phyloP scores from a whole-genome alignment of 306 rosid genomes.

The Canavalia gladiata region DNA sequence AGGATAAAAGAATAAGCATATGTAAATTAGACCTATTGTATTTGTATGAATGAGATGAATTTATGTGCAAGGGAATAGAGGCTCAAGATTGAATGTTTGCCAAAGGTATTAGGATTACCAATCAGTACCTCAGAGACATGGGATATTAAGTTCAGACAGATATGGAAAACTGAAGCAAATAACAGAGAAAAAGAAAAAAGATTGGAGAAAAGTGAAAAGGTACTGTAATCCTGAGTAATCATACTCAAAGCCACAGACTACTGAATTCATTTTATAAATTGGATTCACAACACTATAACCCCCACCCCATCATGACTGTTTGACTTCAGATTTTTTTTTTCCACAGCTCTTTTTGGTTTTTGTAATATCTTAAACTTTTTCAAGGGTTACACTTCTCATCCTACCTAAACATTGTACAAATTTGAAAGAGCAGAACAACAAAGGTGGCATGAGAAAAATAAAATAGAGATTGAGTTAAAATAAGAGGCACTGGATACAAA shows the following conservation, averaged over 20 bases:
- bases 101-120: slow-evolving; percentile 6
- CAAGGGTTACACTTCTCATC: slow-evolving; percentile 22
- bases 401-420: slow-evolving; percentile 39
- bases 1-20: slow-evolving; percentile 10
- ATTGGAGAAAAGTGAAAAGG: slow-evolving; percentile 12
- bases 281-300: background rate
- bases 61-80: background rate
- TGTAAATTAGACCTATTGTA: background rate
- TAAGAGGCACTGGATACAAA: slow-evolving; percentile 18
- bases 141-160: background rate
- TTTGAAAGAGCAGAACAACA: slow-evolving; percentile 16
- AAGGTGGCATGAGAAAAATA: background rate
- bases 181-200: background rate
- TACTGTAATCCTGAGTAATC: slow-evolving; percentile 3
- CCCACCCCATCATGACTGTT: slow-evolving; percentile 8
- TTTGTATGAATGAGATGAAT: slow-evolving; percentile 3
- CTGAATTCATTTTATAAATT: background rate
- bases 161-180: slow-evolving; percentile 2
- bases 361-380: slow-evolving; percentile 27
- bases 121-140: background rate
- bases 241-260: slow-evolving; percentile 33
- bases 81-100: background rate
- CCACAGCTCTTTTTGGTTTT: background rate
- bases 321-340: background rate
- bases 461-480: slow-evolving; percentile 36